These are phyloP conservation scores for Cyclotella cryptica DNA, from an alignment of 108 stramenopile species.

Conservation along the genomic window DNA sequence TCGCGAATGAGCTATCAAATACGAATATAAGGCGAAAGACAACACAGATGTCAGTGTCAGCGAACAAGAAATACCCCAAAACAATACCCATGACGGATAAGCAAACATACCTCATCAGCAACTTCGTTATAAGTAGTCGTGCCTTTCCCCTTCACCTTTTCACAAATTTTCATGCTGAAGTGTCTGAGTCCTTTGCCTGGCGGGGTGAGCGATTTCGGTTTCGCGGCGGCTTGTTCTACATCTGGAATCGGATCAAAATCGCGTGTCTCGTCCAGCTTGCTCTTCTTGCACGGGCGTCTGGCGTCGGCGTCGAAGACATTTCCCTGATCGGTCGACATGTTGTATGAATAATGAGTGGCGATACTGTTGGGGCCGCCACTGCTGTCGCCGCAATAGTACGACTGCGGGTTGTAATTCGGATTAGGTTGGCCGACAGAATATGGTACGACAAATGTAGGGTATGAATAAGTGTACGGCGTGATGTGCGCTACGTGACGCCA, in stretches of 20 bases:
- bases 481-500: slow-evolving; percentile 14
- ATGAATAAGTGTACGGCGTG: not conserved
- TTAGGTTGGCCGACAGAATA: not conserved
- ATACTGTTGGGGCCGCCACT: not conserved
- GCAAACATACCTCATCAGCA: slow-evolving; percentile 88
- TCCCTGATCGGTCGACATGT: not conserved
- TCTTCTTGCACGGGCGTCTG: not conserved
- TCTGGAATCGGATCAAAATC: too few species aligned
- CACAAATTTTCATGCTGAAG: slow-evolving; percentile 93
- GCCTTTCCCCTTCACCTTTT: slow-evolving; percentile 94
- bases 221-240: not conserved
- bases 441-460: not conserved
- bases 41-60: not conserved
- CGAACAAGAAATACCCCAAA: not conserved
- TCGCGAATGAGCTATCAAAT: slow-evolving; percentile 38
- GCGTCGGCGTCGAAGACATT: not conserved
- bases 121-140: slow-evolving; percentile 95
- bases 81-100: not conserved
- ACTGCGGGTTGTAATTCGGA: not conserved
- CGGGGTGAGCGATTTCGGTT: not conserved
- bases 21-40: not conserved
- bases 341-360: not conserved
- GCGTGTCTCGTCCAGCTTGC: not conserved
- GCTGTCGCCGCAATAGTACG: not conserved
- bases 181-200: slow-evolving; percentile 86